Base-by-base conservation (phyloP, 805 yeast species). In the Torulaspora quercuum region DNA sequence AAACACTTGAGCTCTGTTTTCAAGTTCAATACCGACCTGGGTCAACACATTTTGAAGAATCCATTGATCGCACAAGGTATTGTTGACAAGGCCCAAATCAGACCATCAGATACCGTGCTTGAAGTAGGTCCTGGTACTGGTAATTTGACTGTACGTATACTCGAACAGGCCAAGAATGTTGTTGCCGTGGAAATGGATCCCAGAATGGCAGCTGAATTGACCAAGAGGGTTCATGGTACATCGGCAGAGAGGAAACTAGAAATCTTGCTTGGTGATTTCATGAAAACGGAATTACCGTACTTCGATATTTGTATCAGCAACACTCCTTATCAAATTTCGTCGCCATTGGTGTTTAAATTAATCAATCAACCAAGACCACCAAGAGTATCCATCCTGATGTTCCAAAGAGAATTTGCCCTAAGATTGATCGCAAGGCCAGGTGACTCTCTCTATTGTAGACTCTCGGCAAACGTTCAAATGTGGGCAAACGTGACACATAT, bases 101-200 rank as follows among this genome's bases (percentile, higher is more conserved):
- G 79, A 53, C 97, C 97, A 3, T 81, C 94, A 19, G 98, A 92
- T 57, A 78, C 79, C 6, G 97, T 92, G 1, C 69, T 92, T 26
- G 98, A 92, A 68, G 95, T 92, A 35, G 98, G 98, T 53, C 98
- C 98, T 3, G 98, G 98, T 77, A 92, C 98, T 0, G 98, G 98
- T 68, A 92, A 92, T 55, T 72, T 92, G 65, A 92, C 98, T 0
- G 95, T 90, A 23, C 73, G 94, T 44, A 92, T 92, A 23, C 64
- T 92, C 37, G 97, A 90, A 52, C 82, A 88, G 61, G 97, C 97
- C 0, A 73, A 85, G 39, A 88, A 86, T 52, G 97, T 90, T n/a
- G 75, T 86, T 31, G 98, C 97, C 0, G 92, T 85, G 36, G 98
- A 92, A 67, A 89, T 89, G 87, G 98, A 92, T 66, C 98, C 98